Base-by-base conservation (phyloP, 2,329 filamentous ascomycete genomes). In the Fonsecaea pugnacius region DNA sequence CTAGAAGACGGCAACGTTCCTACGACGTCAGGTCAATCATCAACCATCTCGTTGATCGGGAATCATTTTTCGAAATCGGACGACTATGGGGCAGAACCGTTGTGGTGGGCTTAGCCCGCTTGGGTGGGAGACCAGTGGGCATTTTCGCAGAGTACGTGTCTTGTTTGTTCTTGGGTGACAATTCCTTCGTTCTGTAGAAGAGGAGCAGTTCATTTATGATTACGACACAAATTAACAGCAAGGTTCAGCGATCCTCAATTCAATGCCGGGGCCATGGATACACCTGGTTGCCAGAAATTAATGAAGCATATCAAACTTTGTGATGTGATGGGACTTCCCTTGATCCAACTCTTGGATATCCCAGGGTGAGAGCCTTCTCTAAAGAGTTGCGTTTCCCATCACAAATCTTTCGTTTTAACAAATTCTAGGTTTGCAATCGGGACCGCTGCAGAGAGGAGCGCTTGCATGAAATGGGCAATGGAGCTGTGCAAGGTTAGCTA, bases 381-480 rank as follows among this genome's bases (percentile, higher is more conserved):
- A 12, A 5, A 10, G 3, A 5, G 8, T 18, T 12, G 21, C 14
- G 18, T 48, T 5, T 27, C 18, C 18, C 10, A 24, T 9, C 43
- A 27, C 10, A 27, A 7, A 24, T 24, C 18, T 12, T 48, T 27
- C 2, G 3, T 24, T 10, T 18, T 48, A 24, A 48, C 43, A 48
- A 14, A 8, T 24, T 5, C 9, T 10, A 48, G 43, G 2, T 88
- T 88, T 67, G 85, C 86, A 0, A 85, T 89, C 46, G 87, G 87
- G 0, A 88, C 86, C 0, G 79, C 84, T 0, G 86, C 87, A 2
- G 87, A 89, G 40, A 60, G 27, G 43, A 84, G 80, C 4, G 86
- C 85, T 10, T 88, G 85, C 0, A 89, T 89, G 86, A 79, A 85
- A 54, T 86, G 86, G 76, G 87, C 86, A 0, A 79, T 89, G 2